Percentiles rank a stretch among this genome's conserved stretches.
Conservation (phyloP, 2,329 filamentous ascomycete genomes). For the Trichoderma semiorbis region DNA sequence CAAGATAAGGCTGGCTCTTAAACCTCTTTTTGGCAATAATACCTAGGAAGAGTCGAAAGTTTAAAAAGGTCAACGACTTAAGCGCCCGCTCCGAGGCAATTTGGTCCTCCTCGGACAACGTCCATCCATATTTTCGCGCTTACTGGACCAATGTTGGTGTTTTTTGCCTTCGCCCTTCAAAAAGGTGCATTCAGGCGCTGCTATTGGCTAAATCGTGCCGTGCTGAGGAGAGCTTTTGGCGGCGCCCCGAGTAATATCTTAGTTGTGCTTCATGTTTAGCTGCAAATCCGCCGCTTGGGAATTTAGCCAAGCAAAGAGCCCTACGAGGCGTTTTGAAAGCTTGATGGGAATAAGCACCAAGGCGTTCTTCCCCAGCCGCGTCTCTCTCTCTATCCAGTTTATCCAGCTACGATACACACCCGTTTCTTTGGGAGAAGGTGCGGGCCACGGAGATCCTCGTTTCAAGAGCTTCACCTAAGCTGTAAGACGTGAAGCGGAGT, state of each 20-base stretch:
- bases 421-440: background rate
- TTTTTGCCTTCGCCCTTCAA: background rate
- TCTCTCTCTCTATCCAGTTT: background rate
- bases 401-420: background rate
- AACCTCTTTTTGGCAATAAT: background rate
- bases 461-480: background rate
- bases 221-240: background rate
- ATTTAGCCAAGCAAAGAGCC: background rate
- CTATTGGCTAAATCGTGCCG: background rate
- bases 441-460: background rate
- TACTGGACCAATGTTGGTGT: background rate
- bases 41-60: background rate
- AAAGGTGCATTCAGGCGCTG: background rate
- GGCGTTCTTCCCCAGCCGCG: background rate
- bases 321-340: constrained; percentile 3
- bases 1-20: background rate
- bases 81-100: background rate
- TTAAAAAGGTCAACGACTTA: background rate
- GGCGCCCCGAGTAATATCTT: constrained; percentile 4
- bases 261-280: background rate
- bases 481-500: background rate
- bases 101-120: background rate
- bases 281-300: background rate
- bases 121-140: background rate
- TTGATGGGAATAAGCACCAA: background rate